These are phyloP conservation scores for Halenospora varia DNA, from an alignment of 495 filamentous ascomycete species.

Conservation along the genomic window DNA sequence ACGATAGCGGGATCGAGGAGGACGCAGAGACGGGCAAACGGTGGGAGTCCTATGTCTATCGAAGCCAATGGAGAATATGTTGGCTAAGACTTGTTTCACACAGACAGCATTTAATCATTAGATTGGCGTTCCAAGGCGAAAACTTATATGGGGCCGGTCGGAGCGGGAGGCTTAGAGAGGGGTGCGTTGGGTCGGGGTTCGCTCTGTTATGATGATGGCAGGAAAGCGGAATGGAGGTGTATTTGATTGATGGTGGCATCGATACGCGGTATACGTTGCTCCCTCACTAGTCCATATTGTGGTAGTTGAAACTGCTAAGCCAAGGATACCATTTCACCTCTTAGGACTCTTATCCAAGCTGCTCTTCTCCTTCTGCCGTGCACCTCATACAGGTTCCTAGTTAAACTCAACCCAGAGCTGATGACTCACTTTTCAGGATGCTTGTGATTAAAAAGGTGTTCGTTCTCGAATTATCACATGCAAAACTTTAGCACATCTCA, in stretches of 20 bases:
- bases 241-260: background rate
- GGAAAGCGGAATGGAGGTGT: too few relatives aligned
- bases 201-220: background rate
- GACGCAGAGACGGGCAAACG: conserved; percentile 31
- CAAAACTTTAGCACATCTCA: too few relatives aligned
- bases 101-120: conserved; percentile 9
- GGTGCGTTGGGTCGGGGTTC: too few relatives aligned
- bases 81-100: background rate
- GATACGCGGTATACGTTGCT: background rate
- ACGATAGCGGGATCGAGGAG: conserved; percentile 22
- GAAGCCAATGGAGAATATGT: conserved; percentile 42
- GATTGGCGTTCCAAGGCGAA: conserved; percentile 1
- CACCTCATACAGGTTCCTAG: too few relatives aligned
- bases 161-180: background rate
- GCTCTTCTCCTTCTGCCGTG: too few relatives aligned
- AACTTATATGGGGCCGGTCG: conserved; percentile 1
- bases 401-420: too few relatives aligned
- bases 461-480: too few relatives aligned
- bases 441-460: too few relatives aligned
- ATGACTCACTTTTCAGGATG: too few relatives aligned
- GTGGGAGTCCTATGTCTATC: conserved; percentile 50
- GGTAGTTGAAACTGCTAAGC: background rate
- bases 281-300: background rate
- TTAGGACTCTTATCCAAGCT: too few relatives aligned
- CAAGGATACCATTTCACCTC: background rate